Percentiles rank a stretch among this genome's conserved stretches.
Evolutionary conservation across 2,329 filamentous ascomycete genomes (phyloP).

Genomic region (Ceratocystiopsis sp.): DNA sequence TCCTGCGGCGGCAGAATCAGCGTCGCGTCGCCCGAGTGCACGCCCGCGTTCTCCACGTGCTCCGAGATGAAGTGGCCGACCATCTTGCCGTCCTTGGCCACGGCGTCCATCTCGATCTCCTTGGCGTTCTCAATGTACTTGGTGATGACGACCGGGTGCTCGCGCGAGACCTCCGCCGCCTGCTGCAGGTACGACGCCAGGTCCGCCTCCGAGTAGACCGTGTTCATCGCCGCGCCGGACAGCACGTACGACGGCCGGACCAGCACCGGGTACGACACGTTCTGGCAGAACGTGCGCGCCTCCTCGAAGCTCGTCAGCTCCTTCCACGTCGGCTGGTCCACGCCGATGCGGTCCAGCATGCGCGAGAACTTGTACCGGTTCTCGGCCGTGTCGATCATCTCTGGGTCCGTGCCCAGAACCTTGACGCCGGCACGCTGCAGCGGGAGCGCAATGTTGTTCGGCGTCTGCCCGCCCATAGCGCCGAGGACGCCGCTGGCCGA

Average conservation of each 20-base stretch:
- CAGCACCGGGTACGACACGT: slow-evolving; percentile 81
- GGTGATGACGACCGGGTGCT: slow-evolving; percentile 94
- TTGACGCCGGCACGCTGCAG: slow-evolving; percentile 80
- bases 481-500: slow-evolving; percentile 70
- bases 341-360: slow-evolving; percentile 85
- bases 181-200: slow-evolving; percentile 77
- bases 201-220: slow-evolving; percentile 90
- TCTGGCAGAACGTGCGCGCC: slow-evolving; percentile 70
- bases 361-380: slow-evolving; percentile 98
- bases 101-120: slow-evolving; percentile 99
- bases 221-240: slow-evolving; percentile 97
- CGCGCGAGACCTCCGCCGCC: slow-evolving; percentile 80
- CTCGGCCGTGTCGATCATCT: slow-evolving; percentile 97
- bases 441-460: slow-evolving; percentile 91
- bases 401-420: slow-evolving; percentile 85
- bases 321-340: slow-evolving; percentile 97
- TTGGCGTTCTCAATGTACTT: slow-evolving; percentile 99
- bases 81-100: slow-evolving; percentile 76
- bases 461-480: slow-evolving; percentile 92
- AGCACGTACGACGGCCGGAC: slow-evolving; percentile 94
- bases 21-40: slow-evolving; percentile 95
- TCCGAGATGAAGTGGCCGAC: slow-evolving; percentile 96
- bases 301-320: slow-evolving; percentile 91
- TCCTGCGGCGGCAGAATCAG: slow-evolving; percentile 91
- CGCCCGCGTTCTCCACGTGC: slow-evolving; percentile 96